Evolutionary conservation across 2,329 filamentous ascomycete species (phyloP), one percentile per base, ranked within the genome.

Genomic region (Rhexocercosporidium sp.): DNA sequence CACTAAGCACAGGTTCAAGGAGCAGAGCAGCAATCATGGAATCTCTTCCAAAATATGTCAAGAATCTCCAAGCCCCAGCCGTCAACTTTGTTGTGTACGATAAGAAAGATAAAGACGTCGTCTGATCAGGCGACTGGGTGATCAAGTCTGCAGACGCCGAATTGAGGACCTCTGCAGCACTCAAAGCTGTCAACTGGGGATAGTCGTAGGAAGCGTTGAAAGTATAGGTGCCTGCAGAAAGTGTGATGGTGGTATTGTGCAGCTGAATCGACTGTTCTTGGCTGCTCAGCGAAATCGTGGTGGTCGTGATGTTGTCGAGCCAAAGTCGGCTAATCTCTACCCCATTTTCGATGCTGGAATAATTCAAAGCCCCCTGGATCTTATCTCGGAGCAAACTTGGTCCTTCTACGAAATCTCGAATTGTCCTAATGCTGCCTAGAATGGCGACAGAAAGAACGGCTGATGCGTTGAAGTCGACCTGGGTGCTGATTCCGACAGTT

Each of bases 11-110:
- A 0, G 86, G 82, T 65, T 88, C 83, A 34, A 90, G 78, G 0
- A 91, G 78, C 0, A 90, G 80, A 16, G 85, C 79, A 0, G 86
- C 81, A 46, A 91, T 88, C 81, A 90, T 88, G 68, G 84, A 88
- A 72, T 91, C 88, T 12, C 88, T 83, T 0, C 88, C 88, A 77
- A 91, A 90, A 72, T 90, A 91, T 0, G 88, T 90, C 53, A 91
- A 76, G 71, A 90, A 91, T 1, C 87, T 79, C 88, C 88, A 91
- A 3, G 86, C 87, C 12, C 88, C 88, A 1, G 89, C 88, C 1
- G 89, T 79, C 0, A 91, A 79, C 70, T 90, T 91, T 37, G 86
- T 80, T 0, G 81, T 85, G 70, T 90, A 91, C 0, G 88, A 90
- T 3, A 91, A 78, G 76, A 91, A 90, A 0, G 87, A 86, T 0